Evolutionary conservation across 176 grass and related monocot species (phyloP).

Genomic region (Carex kokanica): DNA sequence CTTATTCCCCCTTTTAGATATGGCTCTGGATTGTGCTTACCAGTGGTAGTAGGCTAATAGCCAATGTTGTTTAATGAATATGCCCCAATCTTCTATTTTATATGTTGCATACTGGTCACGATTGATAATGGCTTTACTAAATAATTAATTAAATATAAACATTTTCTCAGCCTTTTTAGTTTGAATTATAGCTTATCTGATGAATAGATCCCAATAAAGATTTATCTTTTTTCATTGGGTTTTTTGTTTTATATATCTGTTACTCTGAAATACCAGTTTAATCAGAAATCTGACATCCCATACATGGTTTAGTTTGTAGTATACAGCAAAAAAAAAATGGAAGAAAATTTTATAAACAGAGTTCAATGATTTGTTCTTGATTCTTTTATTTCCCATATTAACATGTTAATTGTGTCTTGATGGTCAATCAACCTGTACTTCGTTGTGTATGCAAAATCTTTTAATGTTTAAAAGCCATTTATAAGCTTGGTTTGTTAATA

Average conservation of each 20-base stretch:
- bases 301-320: background rate
- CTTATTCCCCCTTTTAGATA: background rate
- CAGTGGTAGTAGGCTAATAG: background rate
- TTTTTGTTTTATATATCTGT: background rate
- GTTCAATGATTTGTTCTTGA: background rate
- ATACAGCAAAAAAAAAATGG: background rate
- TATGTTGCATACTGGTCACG: background rate
- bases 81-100: background rate
- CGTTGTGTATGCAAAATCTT: background rate
- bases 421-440: background rate
- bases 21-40: constrained; percentile 5
- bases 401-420: background rate
- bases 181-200: constrained; percentile 1
- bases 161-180: background rate
- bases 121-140: background rate
- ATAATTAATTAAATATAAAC: constrained; percentile 2
- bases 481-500: constrained; percentile 21
- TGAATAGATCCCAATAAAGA: constrained; percentile 13
- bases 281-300: background rate
- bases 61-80: constrained; percentile 16
- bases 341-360: background rate
- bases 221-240: background rate
- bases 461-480: background rate
- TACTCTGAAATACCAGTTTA: background rate
- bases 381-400: constrained; percentile 8